Conservation (phyloP, 257 asterid species). For the Paraleonurus japonicus region DNA sequence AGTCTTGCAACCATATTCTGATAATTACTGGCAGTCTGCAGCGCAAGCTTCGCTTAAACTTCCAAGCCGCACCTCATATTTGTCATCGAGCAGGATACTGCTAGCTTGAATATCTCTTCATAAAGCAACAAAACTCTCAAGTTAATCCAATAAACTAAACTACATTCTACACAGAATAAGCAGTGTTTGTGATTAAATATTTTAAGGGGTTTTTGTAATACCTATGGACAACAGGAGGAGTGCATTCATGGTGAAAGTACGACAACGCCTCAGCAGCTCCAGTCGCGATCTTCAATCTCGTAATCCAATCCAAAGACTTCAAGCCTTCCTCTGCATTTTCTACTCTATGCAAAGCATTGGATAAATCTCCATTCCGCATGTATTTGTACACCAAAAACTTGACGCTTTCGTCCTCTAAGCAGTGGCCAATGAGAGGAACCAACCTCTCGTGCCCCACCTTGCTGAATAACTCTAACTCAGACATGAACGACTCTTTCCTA, state of each 20-base stretch:
- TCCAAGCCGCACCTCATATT: conserved; percentile 77
- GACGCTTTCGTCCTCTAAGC: conserved; percentile 58
- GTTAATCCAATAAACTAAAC: not conserved
- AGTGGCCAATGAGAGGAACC: conserved; percentile 65
- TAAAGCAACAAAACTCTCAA: conserved; percentile 11
- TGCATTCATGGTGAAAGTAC: conserved; percentile 70
- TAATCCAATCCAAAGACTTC: conserved; percentile 82
- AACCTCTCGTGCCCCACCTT: conserved; percentile 49
- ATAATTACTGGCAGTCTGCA: conserved; percentile 38
- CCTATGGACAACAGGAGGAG: conserved; percentile 78
- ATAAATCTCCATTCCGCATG: conserved; percentile 66
- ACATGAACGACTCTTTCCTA: conserved; percentile 36
- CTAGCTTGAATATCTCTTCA: conserved; percentile 81
- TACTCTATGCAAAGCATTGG: conserved; percentile 43
- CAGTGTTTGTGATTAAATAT: not conserved
- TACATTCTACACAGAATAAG: not conserved
- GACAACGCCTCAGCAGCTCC: conserved; percentile 74
- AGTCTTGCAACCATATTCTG: conserved; percentile 48
- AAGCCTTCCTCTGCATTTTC: conserved; percentile 36
- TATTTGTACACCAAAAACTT: conserved; percentile 56
- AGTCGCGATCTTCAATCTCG: conserved; percentile 68
- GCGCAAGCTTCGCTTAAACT: conserved; percentile 60
- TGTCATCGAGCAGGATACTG: conserved; percentile 75
- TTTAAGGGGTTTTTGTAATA: conserved; percentile 9
- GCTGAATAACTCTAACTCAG: conserved; percentile 51